Evolutionary conservation across 208 protist species (phyloP), one percentile per base, ranked within the genome.

Genomic region (Trypanosoma scelopori): DNA sequence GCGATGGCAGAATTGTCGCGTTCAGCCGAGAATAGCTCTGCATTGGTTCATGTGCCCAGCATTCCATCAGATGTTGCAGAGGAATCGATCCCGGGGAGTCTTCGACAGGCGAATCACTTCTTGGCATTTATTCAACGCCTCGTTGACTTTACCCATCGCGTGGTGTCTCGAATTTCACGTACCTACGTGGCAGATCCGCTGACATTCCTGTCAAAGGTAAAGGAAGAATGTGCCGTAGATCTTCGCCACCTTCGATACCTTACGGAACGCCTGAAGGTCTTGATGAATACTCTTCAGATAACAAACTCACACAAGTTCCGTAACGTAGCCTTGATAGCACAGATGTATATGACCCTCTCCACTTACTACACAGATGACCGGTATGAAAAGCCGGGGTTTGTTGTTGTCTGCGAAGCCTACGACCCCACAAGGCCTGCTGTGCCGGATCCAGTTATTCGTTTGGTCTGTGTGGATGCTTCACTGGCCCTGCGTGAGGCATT

Each of bases 51-150:
- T 18, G 55, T 30, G 2, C 69, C 61, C 23, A 11, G 27, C 30
- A 91, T 94, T 45, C 87, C 92, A 13, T 62, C 65, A 13, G 75
- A 84, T 12, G 76, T 99, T 32, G 82, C 98, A 1, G 73, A 95
- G 20, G 92, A 98, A 52, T 95, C 96, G 12, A 92, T 99, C 39
- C 98, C 98, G 5, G 95, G 89, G 12, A 99, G 91, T 37, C 93
- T 99, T 57, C 86, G 97, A 27, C 87, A 93, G 28, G 97, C 97
- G 0, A 94, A 98, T 64, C 96, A 99, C 69, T 99, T 99, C 69
- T 57, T 99, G 5, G 60, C 66, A 27, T 94, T 99, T 50, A 65
- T 99, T 64, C 74, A 93, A 69, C 82, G 97, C 20, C 81, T 99
- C 35, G 84, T 98, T 11, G 94, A 98, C 64, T 98, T 98, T 71